A percentile compares a stretch with the other conserved stretches of the same genome.
These are phyloP conservation scores for Colletotrichum eremochloae DNA, from an alignment of 2,329 filamentous ascomycete species.

Conservation along the genomic window DNA sequence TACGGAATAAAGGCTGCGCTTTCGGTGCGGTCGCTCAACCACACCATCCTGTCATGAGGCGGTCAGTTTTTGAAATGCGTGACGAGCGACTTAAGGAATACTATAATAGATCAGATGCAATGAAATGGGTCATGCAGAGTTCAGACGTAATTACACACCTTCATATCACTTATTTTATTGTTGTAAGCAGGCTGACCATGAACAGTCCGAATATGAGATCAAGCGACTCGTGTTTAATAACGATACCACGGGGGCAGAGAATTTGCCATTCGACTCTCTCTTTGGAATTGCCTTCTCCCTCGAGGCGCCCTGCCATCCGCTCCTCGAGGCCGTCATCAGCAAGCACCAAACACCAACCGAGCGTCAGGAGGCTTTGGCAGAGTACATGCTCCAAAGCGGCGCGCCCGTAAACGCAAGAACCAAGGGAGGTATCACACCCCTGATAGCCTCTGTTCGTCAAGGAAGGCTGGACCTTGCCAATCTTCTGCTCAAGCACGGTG, in stretches of 20 bases:
- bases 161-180: too few relatives aligned
- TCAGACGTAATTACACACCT: background rate
- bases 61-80: background rate
- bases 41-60: background rate
- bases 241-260: background rate
- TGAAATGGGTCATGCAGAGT: background rate
- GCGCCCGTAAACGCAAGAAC: background rate
- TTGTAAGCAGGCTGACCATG: background rate
- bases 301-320: background rate
- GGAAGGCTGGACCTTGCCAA: background rate
- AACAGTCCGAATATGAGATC: background rate
- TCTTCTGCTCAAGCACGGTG: background rate
- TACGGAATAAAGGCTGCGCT: background rate
- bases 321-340: background rate
- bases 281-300: rapidly evolving
- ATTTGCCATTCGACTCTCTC: background rate
- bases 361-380: background rate
- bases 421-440: background rate
- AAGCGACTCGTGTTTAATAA: rapidly evolving
- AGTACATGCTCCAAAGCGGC: background rate
- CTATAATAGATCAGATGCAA: too few relatives aligned
- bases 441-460: background rate
- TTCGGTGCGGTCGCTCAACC: background rate
- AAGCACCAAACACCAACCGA: background rate
- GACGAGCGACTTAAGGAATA: background rate